Evolutionary conservation across 1,284 basidiomycete genomes (phyloP), one percentile per base, ranked within the genome.

Genomic region (Chiua sp.): DNA sequence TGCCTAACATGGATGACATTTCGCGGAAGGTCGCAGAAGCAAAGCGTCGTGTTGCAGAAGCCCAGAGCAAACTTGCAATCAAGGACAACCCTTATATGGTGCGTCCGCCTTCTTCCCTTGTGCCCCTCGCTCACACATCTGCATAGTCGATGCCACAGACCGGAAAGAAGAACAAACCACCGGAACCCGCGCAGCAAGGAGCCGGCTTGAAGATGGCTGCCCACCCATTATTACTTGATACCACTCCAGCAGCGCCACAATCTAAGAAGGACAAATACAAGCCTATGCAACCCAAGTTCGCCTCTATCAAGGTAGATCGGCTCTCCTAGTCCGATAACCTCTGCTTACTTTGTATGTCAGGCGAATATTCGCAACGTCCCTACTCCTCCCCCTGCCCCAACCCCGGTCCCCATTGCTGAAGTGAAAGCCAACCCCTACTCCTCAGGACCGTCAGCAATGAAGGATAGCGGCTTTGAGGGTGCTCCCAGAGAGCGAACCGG

Each of bases 241-340:
- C 82, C 16, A 81, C 83, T 15, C 80, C 82, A 1, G 72, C 80
- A 3, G 80, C 80, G 3, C 82, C 87, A 0, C 89, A 91, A 71
- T 88, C 87, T 37, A 93, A 92, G 76, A 95, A 94, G 74, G 92
- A 95, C 72, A 80, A 91, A 60, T 97, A 96, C 78, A 96, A 95
- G 74, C 93, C 96, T 11, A 98, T 98, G 94, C 93, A 95, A 64
- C 96, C 96, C 56, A 98, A 98, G 75, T 98, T 98, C 74, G 92
- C 94, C 0, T 94, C 93, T 6, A 95, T 97, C 75, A 95, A 91
- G 80, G 91, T 88, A 35, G 51, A 37, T 28, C 28, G 13, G 22
- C 8, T 37, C 16, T 3, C 28, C 8, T 55, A 18, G 16, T 52
- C 3, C 12, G 44, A 28, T 22, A 39, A 28, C 16, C 23, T 35